Evolutionary conservation across 371 early-diverging fungal genomes (phyloP).

Genomic region (Entomophthora muscae): DNA sequence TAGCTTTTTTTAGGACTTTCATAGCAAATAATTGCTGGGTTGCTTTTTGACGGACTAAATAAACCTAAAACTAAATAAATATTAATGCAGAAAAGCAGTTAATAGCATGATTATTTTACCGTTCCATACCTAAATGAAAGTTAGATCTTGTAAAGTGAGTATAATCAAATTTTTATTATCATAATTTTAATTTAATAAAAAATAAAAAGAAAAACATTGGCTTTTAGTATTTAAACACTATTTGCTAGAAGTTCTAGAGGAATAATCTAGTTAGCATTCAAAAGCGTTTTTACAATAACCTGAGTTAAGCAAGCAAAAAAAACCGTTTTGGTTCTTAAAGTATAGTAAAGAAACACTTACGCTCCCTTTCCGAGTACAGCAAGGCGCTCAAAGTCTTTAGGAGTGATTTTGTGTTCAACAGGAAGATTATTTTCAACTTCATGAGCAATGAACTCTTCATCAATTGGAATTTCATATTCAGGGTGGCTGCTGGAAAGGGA

Average conservation of each 20-base stretch:
- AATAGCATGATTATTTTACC: too few species aligned
- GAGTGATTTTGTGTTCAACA: background rate
- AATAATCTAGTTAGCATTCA: too few species aligned
- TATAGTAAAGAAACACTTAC: background rate
- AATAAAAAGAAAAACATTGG: too few species aligned
- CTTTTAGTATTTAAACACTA: too few species aligned
- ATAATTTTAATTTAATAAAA: too few species aligned
- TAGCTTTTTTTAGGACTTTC: constrained; percentile 85
- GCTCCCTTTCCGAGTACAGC: background rate
- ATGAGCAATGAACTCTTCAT: background rate
- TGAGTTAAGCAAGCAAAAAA: background rate
- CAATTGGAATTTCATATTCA: background rate
- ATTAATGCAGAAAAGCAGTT: too few species aligned
- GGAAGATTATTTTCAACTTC: background rate
- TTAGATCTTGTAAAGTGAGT: too few species aligned
- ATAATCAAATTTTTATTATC: too few species aligned
- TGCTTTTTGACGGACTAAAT: constrained; percentile 48
- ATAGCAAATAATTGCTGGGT: constrained; percentile 59
- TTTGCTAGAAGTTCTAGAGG: too few species aligned
- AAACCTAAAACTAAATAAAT: constrained; percentile 27
- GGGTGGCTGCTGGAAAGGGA: background rate
- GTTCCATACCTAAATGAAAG: background rate
- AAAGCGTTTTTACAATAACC: too few species aligned
- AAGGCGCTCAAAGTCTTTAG: background rate
- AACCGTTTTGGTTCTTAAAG: too few species aligned